phyloP scores from a whole-genome alignment of 345 rosid species.

The Kernera saxatilis region DNA sequence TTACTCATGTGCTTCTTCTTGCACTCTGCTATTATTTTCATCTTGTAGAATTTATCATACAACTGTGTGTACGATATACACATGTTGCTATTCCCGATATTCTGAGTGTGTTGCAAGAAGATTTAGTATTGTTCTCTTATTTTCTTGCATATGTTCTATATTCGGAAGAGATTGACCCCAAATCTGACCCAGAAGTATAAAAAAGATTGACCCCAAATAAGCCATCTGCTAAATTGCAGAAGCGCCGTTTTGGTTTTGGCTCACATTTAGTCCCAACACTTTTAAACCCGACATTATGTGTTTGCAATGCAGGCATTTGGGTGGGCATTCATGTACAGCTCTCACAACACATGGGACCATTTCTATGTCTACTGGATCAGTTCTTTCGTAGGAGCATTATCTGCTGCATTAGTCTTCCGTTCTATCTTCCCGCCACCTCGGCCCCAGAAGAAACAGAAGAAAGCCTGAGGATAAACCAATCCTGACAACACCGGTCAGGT shows the following conservation, averaged over 20 bases:
- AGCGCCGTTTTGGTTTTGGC: not conserved
- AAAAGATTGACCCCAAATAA: no score
- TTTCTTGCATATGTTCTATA: not conserved
- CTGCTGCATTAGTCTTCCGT: constrained; percentile 80
- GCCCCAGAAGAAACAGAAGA: constrained; percentile 51
- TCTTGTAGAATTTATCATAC: no score
- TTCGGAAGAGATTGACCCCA: not conserved
- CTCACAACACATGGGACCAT: constrained; percentile 96
- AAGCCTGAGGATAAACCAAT: constrained; percentile 34
- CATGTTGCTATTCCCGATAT: no score
- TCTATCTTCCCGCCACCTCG: constrained; percentile 47
- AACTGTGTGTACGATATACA: no score
- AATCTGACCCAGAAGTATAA: no score
- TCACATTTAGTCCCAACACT: not conserved
- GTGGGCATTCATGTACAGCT: constrained; percentile 76
- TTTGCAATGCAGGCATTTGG: constrained; percentile 74
- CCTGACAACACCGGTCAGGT: not conserved
- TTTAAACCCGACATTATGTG: not conserved
- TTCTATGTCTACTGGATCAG: constrained; percentile 92
- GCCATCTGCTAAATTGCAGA: not conserved
- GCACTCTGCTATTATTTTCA: no score
- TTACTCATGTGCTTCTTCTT: no score
- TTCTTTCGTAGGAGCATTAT: constrained; percentile 76
- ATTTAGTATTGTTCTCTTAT: not conserved
- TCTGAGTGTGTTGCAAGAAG: no score